Evolutionary conservation across 2,329 filamentous ascomycete species (phyloP).

Genomic region (Stagonosporopsis cucurbitacearum): DNA sequence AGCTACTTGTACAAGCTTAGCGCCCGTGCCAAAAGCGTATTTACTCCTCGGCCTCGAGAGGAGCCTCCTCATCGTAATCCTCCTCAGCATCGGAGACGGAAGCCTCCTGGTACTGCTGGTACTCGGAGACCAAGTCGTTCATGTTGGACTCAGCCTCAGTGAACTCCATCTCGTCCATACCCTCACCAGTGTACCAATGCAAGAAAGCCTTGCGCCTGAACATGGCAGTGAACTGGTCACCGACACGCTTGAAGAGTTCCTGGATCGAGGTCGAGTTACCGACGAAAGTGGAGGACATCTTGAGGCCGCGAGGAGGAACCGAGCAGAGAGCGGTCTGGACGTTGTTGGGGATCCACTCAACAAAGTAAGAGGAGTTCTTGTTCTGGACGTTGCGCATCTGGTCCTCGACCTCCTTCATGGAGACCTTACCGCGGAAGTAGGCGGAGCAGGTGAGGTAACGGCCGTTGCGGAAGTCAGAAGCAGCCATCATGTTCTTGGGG

Average conservation of each 20-base stretch:
- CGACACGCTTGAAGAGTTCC: slow-evolving; percentile 99
- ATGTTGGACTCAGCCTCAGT: slow-evolving; percentile 99
- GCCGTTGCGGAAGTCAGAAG: slow-evolving; percentile 99
- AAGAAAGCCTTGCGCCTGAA: slow-evolving; percentile 99
- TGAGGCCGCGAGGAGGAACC: slow-evolving; percentile 94
- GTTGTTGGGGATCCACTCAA: slow-evolving; percentile 99
- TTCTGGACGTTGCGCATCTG: slow-evolving; percentile 99
- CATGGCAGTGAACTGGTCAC: slow-evolving; percentile 99
- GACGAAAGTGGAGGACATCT: slow-evolving; percentile 99
- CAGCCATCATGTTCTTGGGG: slow-evolving; percentile 99
- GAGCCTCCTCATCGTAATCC: slow-evolving; percentile 88
- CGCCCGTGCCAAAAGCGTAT: slow-evolving; percentile 8
- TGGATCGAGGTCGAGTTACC: slow-evolving; percentile 99
- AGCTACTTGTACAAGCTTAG: slow-evolving; percentile 13
- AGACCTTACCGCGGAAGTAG: slow-evolving; percentile 99
- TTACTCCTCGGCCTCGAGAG: slow-evolving; percentile 72
- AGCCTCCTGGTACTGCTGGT: slow-evolving; percentile 99
- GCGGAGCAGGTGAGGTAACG: slow-evolving; percentile 99
- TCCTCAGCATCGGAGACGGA: slow-evolving; percentile 96
- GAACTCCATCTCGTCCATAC: slow-evolving; percentile 99
- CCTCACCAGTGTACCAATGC: slow-evolving; percentile 99
- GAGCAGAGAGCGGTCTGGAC: slow-evolving; percentile 99
- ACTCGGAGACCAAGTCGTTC: slow-evolving; percentile 99
- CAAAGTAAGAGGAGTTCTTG: slow-evolving; percentile 99
- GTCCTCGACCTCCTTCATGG: slow-evolving; percentile 99